Conservation (phyloP, 331 rosid genomes). For the Phaseolus coccineus region DNA sequence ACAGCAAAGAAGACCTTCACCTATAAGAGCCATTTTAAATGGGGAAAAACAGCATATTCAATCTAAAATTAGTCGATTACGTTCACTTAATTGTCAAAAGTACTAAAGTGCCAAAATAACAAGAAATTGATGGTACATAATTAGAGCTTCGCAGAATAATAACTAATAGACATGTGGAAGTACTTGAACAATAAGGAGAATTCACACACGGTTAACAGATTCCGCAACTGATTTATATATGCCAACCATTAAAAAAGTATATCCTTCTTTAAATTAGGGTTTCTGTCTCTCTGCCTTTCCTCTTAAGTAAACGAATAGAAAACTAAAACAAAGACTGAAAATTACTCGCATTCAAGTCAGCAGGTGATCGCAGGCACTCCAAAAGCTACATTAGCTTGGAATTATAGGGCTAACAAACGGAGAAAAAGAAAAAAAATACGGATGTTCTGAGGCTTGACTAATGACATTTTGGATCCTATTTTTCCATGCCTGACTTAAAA, state of each 20-base stretch:
- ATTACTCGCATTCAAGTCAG: not conserved
- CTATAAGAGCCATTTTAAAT: conserved; percentile 47
- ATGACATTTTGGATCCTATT: conserved; percentile 8
- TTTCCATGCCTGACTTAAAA: not conserved
- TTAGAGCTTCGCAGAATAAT: conserved; percentile 10
- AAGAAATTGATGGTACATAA: conserved; percentile 16
- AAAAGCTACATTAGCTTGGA: not conserved
- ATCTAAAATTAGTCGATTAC: not conserved
- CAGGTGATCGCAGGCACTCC: not conserved
- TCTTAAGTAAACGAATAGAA: conserved; percentile 12
- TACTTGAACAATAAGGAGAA: not conserved
- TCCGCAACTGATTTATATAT: conserved; percentile 26
- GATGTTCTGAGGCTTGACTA: not conserved
- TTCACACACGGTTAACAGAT: conserved; percentile 21
- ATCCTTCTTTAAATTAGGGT: conserved; percentile 12
- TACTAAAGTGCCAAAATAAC: conserved; percentile 34
- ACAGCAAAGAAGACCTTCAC: conserved; percentile 94
- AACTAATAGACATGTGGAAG: conserved; percentile 24
- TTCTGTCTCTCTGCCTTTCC: conserved; percentile 16
- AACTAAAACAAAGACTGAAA: not conserved
- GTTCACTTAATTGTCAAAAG: not conserved
- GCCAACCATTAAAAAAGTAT: conserved; percentile 9
- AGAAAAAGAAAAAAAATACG: not conserved
- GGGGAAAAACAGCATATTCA: conserved; percentile 28
- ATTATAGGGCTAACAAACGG: conserved; percentile 2